phyloP scores from a whole-genome alignment of 108 stramenopile species.

The Cyclotella sp. region DNA sequence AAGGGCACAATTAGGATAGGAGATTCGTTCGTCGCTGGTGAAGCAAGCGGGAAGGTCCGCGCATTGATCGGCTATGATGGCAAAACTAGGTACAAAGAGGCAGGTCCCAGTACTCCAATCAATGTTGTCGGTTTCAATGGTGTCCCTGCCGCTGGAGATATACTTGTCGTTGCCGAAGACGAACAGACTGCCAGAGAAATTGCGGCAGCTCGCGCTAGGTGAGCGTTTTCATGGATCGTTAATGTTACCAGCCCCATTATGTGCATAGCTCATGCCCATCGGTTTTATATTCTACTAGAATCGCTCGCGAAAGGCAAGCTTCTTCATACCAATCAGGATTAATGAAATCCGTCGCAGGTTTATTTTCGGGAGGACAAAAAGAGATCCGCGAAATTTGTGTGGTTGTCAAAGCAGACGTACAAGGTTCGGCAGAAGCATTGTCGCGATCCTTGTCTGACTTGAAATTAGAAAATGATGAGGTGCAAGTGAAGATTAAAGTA shows the following conservation, averaged over 20 bases:
- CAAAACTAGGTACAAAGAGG: constrained; percentile 85
- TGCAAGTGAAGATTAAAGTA: constrained; percentile 86
- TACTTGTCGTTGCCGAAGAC: constrained; percentile 80
- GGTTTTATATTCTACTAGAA: constrained; percentile 41
- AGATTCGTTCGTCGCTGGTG: constrained; percentile 94
- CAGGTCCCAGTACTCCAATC: constrained; percentile 91
- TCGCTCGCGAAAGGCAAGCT: constrained; percentile 77
- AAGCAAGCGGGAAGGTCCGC: constrained; percentile 88
- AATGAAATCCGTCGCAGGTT: constrained; percentile 75
- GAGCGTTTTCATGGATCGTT: constrained; percentile 24
- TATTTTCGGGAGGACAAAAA: constrained; percentile 78
- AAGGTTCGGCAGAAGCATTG: constrained; percentile 95
- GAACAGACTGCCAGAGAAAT: constrained; percentile 84
- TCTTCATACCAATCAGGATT: constrained; percentile 81
- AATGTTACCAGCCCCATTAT: not conserved
- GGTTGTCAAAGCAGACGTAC: constrained; percentile 95
- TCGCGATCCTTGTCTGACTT: constrained; percentile 86
- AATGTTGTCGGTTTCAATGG: constrained; percentile 88
- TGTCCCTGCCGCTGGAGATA: constrained; percentile 91
- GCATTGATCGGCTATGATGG: constrained; percentile 84
- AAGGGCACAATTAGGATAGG: constrained; percentile 94
- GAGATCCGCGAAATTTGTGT: constrained; percentile 89
- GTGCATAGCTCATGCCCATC: not conserved
- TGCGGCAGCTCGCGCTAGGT: constrained; percentile 74
- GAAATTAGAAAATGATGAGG: constrained; percentile 87